A percentile compares a stretch with the other conserved stretches of the same genome.
Conservation (phyloP, 441 rosid genomes). For the Jatropha multifida region DNA sequence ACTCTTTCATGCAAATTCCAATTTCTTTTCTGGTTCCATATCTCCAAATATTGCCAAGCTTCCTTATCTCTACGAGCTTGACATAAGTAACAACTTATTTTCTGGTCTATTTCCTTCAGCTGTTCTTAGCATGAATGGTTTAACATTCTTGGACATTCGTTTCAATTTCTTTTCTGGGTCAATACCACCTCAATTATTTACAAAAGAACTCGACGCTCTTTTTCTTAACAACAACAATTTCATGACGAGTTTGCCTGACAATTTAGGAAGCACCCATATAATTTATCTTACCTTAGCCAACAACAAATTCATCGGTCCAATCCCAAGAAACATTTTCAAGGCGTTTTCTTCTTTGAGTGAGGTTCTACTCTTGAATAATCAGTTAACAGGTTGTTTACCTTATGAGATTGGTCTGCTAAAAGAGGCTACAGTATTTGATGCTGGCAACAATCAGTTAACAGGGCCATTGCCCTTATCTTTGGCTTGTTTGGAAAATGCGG, state of each 20-base stretch:
- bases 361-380: slow-evolving; percentile 66
- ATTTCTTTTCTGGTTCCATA: slow-evolving; percentile 58
- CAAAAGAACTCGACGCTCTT: slow-evolving; percentile 59
- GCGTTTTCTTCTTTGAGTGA: slow-evolving; percentile 55
- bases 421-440: slow-evolving; percentile 61
- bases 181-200: slow-evolving; percentile 69
- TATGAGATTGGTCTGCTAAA: slow-evolving; percentile 59
- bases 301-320: slow-evolving; percentile 70
- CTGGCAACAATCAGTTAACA: slow-evolving; percentile 52
- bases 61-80: slow-evolving; percentile 75
- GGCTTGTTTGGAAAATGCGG: slow-evolving; percentile 62
- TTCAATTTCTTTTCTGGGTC: slow-evolving; percentile 69
- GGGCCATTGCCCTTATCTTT: slow-evolving; percentile 62
- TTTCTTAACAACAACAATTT: slow-evolving; percentile 73
- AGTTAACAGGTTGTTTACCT: slow-evolving; percentile 72
- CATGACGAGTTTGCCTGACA: slow-evolving; percentile 50
- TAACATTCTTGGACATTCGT: slow-evolving; percentile 69
- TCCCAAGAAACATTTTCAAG: slow-evolving; percentile 58
- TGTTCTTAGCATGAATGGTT: slow-evolving; percentile 53
- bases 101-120: slow-evolving; percentile 76
- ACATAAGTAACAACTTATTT: slow-evolving; percentile 73
- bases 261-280: slow-evolving; percentile 47
- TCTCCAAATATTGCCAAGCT: slow-evolving; percentile 60
- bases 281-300: slow-evolving; percentile 67
- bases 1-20: slow-evolving; percentile 86